These are phyloP conservation scores for Nicotiana noctiflora DNA, from an alignment of 257 asterid species.

Conservation along the genomic window DNA sequence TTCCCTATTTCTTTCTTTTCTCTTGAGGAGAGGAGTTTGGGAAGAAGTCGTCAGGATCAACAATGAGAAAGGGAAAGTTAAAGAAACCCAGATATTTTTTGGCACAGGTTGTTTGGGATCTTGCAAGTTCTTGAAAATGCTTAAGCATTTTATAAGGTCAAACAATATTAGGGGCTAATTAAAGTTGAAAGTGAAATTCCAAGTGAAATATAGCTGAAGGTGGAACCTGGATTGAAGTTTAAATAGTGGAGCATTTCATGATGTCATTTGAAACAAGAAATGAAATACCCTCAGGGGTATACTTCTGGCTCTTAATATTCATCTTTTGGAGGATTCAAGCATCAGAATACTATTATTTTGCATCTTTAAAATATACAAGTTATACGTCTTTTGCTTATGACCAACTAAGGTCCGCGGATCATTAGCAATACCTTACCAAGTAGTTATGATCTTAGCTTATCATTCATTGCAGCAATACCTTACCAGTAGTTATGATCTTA, in stretches of 20 bases:
- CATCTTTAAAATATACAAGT: background rate
- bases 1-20: constrained; percentile 12
- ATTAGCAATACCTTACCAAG: background rate
- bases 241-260: background rate
- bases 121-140: background rate
- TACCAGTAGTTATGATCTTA: background rate
- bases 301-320: background rate
- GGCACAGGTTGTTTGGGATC: background rate
- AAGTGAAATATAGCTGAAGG: background rate
- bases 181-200: background rate
- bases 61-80: background rate
- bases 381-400: background rate
- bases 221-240: background rate
- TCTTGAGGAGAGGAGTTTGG: background rate
- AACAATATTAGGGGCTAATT: background rate
- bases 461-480: background rate
- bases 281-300: background rate
- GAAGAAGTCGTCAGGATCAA: background rate
- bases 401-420: background rate
- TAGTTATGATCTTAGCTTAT: background rate
- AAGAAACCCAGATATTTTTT: background rate
- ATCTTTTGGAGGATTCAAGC: background rate
- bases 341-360: background rate
- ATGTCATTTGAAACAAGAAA: background rate
- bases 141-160: constrained; percentile 1